Conservation (phyloP, 1,284 basidiomycete genomes). For the Ganoderma lingzhi region DNA sequence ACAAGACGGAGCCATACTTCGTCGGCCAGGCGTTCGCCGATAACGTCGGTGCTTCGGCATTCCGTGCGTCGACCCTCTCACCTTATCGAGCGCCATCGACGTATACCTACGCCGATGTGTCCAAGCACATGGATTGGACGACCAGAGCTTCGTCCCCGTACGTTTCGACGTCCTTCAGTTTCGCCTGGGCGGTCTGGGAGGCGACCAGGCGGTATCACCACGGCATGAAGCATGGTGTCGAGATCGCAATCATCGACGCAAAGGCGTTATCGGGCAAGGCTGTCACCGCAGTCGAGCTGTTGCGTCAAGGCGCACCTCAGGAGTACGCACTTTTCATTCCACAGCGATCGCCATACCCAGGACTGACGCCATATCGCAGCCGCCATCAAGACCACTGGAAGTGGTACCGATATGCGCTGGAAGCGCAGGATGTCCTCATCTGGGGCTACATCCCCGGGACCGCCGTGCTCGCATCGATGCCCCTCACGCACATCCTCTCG, state of each 20-base stretch:
- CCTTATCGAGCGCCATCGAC: conserved; percentile 35
- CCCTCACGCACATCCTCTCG: conserved; percentile 66
- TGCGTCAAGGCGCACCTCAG: conserved; percentile 56
- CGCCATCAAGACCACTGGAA: conserved; percentile 72
- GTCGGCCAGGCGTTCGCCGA: conserved; percentile 65
- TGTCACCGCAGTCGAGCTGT: conserved; percentile 68
- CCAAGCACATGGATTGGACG: conserved; percentile 76
- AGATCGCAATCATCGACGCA: conserved; percentile 81
- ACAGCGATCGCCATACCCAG: background rate
- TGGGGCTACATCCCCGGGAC: conserved; percentile 69
- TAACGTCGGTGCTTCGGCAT: conserved; percentile 41
- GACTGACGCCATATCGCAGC: conserved; percentile 44
- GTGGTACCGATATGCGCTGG: conserved; percentile 76
- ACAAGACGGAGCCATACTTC: conserved; percentile 66
- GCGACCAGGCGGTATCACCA: conserved; percentile 74
- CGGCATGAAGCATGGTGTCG: conserved; percentile 73
- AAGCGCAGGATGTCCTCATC: conserved; percentile 78
- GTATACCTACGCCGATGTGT: conserved; percentile 67
- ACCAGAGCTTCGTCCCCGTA: conserved; percentile 72
- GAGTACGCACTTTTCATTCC: conserved; percentile 53
- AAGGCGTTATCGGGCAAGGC: conserved; percentile 61
- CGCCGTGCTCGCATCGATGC: conserved; percentile 73
- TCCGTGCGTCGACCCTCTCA: conserved; percentile 27
- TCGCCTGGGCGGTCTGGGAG: conserved; percentile 83
- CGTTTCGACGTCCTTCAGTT: conserved; percentile 79